Evolutionary conservation across 169 alveolate species (phyloP).

Genomic region (Babesia bovis): DNA sequence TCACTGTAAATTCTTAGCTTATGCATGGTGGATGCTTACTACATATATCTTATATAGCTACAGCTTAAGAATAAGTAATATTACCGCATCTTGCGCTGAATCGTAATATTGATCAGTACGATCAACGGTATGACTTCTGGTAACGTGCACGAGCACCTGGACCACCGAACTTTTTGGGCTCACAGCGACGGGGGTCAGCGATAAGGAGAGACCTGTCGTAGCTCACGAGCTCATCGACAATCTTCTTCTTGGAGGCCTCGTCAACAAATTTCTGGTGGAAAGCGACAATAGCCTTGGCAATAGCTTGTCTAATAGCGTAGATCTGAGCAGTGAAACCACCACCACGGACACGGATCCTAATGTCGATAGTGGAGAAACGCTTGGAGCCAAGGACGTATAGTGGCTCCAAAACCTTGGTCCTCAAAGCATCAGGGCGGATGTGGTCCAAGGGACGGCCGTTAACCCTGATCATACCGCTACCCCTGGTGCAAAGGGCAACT

Average conservation of each 20-base stretch:
- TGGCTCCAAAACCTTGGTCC: slow-evolving; percentile 97
- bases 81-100: background rate
- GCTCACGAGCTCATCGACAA: slow-evolving; percentile 92
- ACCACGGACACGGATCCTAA: slow-evolving; percentile 97
- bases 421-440: slow-evolving; percentile 92
- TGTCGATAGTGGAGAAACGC: slow-evolving; percentile 89
- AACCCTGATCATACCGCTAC: slow-evolving; percentile 93
- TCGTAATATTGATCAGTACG: background rate
- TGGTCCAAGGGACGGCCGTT: slow-evolving; percentile 94
- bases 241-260: slow-evolving; percentile 92
- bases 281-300: slow-evolving; percentile 98
- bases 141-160: slow-evolving; percentile 97
- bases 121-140: slow-evolving; percentile 98
- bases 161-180: slow-evolving; percentile 99
- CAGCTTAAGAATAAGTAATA: background rate
- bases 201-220: slow-evolving; percentile 98
- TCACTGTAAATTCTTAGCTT: too few relatives aligned
- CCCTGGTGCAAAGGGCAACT: slow-evolving; percentile 93
- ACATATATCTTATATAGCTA: background rate
- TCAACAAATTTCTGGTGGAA: slow-evolving; percentile 95
- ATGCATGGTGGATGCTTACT: too few relatives aligned
- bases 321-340: slow-evolving; percentile 98
- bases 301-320: slow-evolving; percentile 96
- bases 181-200: slow-evolving; percentile 99
- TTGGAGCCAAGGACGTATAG: slow-evolving; percentile 94